Conservation (phyloP, 257 asterid species). For the Mitragyna speciosa region DNA sequence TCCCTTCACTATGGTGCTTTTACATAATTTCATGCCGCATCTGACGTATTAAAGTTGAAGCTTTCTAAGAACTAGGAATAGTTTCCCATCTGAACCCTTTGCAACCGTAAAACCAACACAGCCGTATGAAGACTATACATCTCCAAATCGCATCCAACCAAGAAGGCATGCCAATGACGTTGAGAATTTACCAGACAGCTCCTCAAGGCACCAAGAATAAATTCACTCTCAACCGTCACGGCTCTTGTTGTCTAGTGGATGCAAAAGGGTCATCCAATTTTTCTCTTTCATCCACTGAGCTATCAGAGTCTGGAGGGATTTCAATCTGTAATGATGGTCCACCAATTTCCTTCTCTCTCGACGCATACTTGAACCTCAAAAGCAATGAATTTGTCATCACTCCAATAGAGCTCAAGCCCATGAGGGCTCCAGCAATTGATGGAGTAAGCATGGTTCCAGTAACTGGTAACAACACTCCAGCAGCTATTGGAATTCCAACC, state of each 20-base stretch:
- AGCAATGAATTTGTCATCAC: slow-evolving; percentile 89
- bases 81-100: no score
- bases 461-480: slow-evolving; percentile 81
- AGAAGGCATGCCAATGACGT: neutral
- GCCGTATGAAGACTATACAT: neutral
- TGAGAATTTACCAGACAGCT: neutral
- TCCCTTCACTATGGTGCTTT: neutral
- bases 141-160: neutral
- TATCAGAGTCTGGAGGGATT: slow-evolving; percentile 38
- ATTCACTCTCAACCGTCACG: neutral
- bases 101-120: neutral
- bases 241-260: slow-evolving; percentile 44
- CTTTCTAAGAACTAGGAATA: neutral
- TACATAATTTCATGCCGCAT: neutral
- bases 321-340: slow-evolving; percentile 40
- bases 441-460: slow-evolving; percentile 95
- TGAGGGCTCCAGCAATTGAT: slow-evolving; percentile 94
- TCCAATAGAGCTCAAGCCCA: slow-evolving; percentile 97
- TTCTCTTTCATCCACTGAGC: slow-evolving; percentile 28
- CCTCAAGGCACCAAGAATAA: neutral
- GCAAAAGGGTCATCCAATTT: slow-evolving; percentile 41
- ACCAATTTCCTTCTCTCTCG: slow-evolving; percentile 37
- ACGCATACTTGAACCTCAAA: slow-evolving; percentile 58
- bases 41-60: neutral
- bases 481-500: slow-evolving; percentile 96